A percentile compares a stretch with the other conserved stretches of the same genome.
Evolutionary conservation across 768 basidiomycete species (phyloP).

Genomic region (Naematelia aurantialba): DNA sequence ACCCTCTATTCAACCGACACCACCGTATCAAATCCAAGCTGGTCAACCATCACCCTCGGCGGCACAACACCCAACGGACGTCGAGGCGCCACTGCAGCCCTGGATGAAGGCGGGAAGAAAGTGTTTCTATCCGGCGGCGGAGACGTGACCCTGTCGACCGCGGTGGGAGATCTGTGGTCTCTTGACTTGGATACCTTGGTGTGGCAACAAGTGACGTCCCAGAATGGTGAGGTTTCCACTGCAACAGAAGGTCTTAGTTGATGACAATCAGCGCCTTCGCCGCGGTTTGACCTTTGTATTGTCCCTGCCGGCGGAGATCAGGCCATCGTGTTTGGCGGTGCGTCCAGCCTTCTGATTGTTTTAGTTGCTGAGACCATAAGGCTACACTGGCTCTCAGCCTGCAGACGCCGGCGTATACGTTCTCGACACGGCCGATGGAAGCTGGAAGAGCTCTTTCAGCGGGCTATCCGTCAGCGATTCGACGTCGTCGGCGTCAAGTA

Average conservation of each 20-base stretch:
- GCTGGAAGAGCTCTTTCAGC: constrained; percentile 22
- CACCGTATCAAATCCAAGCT: constrained; percentile 54
- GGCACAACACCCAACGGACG: constrained; percentile 51
- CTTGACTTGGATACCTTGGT: constrained; percentile 43
- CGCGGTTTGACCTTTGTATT: constrained; percentile 71
- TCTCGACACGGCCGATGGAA: constrained; percentile 38
- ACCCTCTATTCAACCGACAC: constrained; percentile 66
- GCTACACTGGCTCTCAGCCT: constrained; percentile 57
- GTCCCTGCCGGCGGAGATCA: constrained; percentile 57
- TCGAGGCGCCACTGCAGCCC: constrained; percentile 25
- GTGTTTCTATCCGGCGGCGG: constrained; percentile 77
- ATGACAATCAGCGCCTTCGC: constrained; percentile 58
- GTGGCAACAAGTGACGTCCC: constrained; percentile 68
- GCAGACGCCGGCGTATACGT: constrained; percentile 57
- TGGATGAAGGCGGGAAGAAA: constrained; percentile 52
- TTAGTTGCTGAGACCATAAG: constrained; percentile 44
- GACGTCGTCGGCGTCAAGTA: background rate
- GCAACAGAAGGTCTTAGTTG: constrained; percentile 57
- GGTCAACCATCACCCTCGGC: constrained; percentile 59
- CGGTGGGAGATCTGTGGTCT: constrained; percentile 37
- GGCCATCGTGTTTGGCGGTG: constrained; percentile 63
- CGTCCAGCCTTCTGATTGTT: constrained; percentile 33
- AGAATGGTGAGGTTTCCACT: constrained; percentile 46
- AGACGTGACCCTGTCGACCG: constrained; percentile 56
- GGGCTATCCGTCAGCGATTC: too few species aligned